phyloP scores from a whole-genome alignment of 2,329 filamentous ascomycete genomes.

The Penicillium sp. region DNA sequence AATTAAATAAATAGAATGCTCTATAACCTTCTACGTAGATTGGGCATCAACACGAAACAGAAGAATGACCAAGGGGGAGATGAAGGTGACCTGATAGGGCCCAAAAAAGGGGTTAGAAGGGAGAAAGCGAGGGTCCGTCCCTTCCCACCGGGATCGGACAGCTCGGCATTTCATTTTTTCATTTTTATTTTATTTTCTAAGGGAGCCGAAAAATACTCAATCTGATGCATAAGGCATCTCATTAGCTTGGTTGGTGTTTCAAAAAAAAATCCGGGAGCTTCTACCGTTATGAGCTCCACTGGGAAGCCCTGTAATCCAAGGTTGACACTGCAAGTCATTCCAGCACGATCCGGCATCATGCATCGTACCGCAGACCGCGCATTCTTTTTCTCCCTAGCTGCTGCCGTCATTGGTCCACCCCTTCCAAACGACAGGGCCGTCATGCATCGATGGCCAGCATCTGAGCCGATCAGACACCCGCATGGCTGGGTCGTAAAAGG shows the following conservation, averaged over 20 bases:
- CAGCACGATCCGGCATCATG: background rate
- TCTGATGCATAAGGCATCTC: constrained; percentile 5
- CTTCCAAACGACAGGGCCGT: constrained; percentile 1
- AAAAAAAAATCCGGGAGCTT: background rate
- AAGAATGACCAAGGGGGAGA: background rate
- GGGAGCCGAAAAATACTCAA: constrained; percentile 6
- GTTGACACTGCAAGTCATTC: constrained; percentile 21
- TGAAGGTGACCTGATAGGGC: background rate
- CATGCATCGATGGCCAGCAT: constrained; percentile 23
- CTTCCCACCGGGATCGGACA: background rate
- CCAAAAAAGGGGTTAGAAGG: background rate
- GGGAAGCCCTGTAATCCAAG: constrained; percentile 19
- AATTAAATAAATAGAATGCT: background rate
- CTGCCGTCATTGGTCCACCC: constrained; percentile 13
- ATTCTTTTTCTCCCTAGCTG: constrained; percentile 6
- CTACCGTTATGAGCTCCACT: constrained; percentile 16
- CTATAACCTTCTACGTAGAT: background rate
- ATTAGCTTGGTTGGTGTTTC: background rate
- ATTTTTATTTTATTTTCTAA: background rate
- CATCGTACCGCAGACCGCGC: background rate
- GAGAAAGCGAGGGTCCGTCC: background rate
- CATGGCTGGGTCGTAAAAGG: constrained; percentile 13
- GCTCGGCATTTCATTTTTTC: background rate
- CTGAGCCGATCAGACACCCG: constrained; percentile 23
- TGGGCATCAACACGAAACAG: constrained; percentile 13